Percentiles rank a stretch among this genome's conserved stretches.
Conservation (phyloP, 495 filamentous ascomycete genomes). For the Penicillium pancosmium region DNA sequence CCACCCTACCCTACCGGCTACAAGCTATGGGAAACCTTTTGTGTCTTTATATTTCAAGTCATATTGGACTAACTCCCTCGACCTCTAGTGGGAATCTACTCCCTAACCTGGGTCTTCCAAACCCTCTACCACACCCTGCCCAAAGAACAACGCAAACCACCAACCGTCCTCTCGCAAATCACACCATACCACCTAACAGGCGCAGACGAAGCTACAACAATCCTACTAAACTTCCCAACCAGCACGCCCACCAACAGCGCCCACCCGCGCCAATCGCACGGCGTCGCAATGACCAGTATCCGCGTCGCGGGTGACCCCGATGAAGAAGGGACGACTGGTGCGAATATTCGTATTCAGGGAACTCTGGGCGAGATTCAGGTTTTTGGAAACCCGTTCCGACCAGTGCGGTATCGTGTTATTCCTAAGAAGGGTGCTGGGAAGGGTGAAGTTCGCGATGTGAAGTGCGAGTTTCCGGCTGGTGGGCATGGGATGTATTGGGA, state of each 20-base stretch:
- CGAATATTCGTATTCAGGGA: constrained; percentile 81
- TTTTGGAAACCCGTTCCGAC: constrained; percentile 71
- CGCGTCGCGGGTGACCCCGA: constrained; percentile 70
- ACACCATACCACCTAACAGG: constrained; percentile 78
- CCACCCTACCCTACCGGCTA: too few species aligned
- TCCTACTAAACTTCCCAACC: constrained; percentile 76
- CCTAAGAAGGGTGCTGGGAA: constrained; percentile 33
- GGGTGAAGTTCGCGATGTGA: constrained; percentile 56
- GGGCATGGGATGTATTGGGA: constrained; percentile 95
- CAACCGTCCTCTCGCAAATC: constrained; percentile 63
- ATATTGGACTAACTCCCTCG: not conserved
- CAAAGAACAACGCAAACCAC: constrained; percentile 50
- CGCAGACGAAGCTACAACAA: constrained; percentile 78
- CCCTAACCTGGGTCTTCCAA: constrained; percentile 93
- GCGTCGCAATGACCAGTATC: constrained; percentile 77
- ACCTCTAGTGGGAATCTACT: constrained; percentile 75
- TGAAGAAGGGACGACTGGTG: constrained; percentile 59
- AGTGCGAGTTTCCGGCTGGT: constrained; percentile 65
- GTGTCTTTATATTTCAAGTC: too few species aligned
- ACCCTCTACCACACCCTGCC: constrained; percentile 81
- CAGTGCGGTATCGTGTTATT: constrained; percentile 64
- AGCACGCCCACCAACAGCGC: constrained; percentile 50
- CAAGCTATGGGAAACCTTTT: too few species aligned
- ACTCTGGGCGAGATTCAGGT: constrained; percentile 87
- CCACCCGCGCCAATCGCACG: constrained; percentile 54